Percentiles rank a stretch among this genome's conserved stretches.
phyloP scores from a whole-genome alignment of 139 green algal species.

The Ettlia oleoabundans region DNA sequence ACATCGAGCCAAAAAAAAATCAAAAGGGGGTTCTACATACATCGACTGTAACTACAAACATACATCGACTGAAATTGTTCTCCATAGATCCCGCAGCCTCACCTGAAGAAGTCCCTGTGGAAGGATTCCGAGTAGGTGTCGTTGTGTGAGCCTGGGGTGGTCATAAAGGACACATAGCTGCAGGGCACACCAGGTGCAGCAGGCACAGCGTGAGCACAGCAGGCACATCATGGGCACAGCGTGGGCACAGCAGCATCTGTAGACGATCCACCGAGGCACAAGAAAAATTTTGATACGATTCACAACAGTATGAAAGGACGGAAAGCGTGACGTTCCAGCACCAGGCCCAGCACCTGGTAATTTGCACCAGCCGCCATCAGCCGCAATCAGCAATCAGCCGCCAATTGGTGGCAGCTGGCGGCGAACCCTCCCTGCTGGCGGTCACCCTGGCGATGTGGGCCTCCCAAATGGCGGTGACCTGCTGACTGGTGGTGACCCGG shows the following conservation, averaged over 20 bases:
- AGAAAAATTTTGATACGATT: background rate
- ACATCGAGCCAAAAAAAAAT: background rate
- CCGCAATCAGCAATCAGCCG: too few relatives aligned
- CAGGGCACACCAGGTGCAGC: background rate
- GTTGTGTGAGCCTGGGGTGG: slow-evolving; percentile 24
- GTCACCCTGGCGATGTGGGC: too few relatives aligned
- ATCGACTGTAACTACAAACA: background rate
- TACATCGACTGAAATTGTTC: too few relatives aligned
- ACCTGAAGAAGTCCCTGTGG: slow-evolving; percentile 33
- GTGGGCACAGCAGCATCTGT: background rate
- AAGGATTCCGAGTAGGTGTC: slow-evolving; percentile 24
- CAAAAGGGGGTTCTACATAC: too few relatives aligned
- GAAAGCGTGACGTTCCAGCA: too few relatives aligned
- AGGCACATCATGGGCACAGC: background rate
- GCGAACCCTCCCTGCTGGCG: too few relatives aligned
- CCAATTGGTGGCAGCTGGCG: too few relatives aligned
- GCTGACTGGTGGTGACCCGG: too few relatives aligned
- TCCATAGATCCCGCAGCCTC: too few relatives aligned
- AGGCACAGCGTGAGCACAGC: background rate
- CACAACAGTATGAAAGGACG: too few relatives aligned
- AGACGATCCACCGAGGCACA: too few relatives aligned
- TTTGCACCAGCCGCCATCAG: background rate
- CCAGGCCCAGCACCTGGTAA: background rate
- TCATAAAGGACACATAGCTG: slow-evolving; percentile 34
- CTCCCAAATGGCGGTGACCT: too few relatives aligned